phyloP scores from a whole-genome alignment of 2,329 filamentous ascomycete species.

The Stachybotrys echinatus region DNA sequence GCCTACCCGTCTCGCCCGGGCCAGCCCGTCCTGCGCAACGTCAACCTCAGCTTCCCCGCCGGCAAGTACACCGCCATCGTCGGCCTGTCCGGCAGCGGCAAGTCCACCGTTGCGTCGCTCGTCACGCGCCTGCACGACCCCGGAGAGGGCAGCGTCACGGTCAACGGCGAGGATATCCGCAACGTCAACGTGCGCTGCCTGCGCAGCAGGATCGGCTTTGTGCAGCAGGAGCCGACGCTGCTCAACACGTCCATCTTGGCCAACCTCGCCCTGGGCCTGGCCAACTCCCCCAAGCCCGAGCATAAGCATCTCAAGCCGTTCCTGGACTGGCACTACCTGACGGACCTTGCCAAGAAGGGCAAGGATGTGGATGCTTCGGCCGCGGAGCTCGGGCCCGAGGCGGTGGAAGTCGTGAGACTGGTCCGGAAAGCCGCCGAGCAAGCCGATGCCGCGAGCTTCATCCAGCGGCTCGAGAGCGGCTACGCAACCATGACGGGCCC shows the following conservation, averaged over 20 bases:
- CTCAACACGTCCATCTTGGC: conserved; percentile 41
- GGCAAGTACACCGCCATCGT: conserved; percentile 51
- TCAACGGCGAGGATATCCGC: conserved; percentile 43
- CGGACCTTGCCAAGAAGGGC: conserved; percentile 46
- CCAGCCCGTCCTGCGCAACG: conserved; percentile 33
- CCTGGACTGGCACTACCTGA: conserved; percentile 44
- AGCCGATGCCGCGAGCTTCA: conserved; percentile 55
- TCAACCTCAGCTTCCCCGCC: conserved; percentile 42
- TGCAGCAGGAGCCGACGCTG: conserved; percentile 40
- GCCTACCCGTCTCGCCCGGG: conserved; percentile 38
- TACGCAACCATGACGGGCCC: conserved; percentile 48
- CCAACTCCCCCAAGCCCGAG: conserved; percentile 34
- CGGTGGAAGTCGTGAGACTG: conserved; percentile 45
- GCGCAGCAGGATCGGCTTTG: conserved; percentile 35
- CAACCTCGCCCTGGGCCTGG: conserved; percentile 45
- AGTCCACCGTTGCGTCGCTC: conserved; percentile 51
- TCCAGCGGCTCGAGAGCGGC: conserved; percentile 46
- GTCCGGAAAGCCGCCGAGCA: conserved; percentile 47
- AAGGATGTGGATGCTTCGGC: conserved; percentile 39
- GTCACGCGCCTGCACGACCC: conserved; percentile 55
- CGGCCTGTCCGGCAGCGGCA: conserved; percentile 53
- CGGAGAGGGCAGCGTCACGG: conserved; percentile 36
- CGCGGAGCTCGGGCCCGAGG: conserved; percentile 33
- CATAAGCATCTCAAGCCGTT: conserved; percentile 34
- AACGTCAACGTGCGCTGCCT: conserved; percentile 40